A percentile compares a stretch with the other conserved stretches of the same genome.
phyloP scores from a whole-genome alignment of 2,329 filamentous ascomycete genomes.

The Aureobasidium zeae region DNA sequence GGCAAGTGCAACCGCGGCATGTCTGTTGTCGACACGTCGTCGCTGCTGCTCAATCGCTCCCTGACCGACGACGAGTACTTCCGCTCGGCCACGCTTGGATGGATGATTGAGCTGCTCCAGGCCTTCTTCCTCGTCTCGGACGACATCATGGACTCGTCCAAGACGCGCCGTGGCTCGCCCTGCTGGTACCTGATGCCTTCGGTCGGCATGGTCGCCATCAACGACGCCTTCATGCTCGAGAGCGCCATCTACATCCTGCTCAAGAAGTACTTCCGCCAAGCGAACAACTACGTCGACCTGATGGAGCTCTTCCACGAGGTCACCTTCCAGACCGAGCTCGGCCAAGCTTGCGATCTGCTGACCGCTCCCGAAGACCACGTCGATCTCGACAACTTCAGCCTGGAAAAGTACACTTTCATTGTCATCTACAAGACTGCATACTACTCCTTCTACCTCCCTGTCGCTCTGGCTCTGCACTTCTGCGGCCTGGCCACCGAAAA shows the following conservation, averaged over 20 bases:
- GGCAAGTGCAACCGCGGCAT: constrained; percentile 99
- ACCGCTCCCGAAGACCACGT: constrained; percentile 92
- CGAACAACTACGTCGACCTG: constrained; percentile 82
- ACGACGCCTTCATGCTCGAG: constrained; percentile 96
- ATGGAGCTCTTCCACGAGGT: constrained; percentile 95
- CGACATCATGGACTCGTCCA: constrained; percentile 96
- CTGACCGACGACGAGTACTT: constrained; percentile 80
- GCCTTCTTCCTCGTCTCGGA: constrained; percentile 98
- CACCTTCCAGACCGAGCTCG: constrained; percentile 88
- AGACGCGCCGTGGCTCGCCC: constrained; percentile 85
- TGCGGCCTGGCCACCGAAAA: constrained; percentile 73
- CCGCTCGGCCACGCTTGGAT: constrained; percentile 77
- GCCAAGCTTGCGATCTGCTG: constrained; percentile 87
- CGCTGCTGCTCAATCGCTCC: constrained; percentile 62
- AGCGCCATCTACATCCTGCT: constrained; percentile 80
- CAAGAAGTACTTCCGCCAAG: constrained; percentile 84
- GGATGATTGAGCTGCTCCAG: constrained; percentile 96
- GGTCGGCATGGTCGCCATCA: constrained; percentile 95
- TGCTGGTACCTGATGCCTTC: constrained; percentile 92
- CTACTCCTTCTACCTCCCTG: constrained; percentile 97
- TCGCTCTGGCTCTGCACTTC: constrained; percentile 81
- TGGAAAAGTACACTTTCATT: constrained; percentile 95
- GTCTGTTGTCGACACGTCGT: constrained; percentile 86
- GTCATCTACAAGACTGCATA: constrained; percentile 99
- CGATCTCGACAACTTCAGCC: constrained; percentile 87